Base-by-base conservation (phyloP, 495 filamentous ascomycete species). In the Patellaria atrata region DNA sequence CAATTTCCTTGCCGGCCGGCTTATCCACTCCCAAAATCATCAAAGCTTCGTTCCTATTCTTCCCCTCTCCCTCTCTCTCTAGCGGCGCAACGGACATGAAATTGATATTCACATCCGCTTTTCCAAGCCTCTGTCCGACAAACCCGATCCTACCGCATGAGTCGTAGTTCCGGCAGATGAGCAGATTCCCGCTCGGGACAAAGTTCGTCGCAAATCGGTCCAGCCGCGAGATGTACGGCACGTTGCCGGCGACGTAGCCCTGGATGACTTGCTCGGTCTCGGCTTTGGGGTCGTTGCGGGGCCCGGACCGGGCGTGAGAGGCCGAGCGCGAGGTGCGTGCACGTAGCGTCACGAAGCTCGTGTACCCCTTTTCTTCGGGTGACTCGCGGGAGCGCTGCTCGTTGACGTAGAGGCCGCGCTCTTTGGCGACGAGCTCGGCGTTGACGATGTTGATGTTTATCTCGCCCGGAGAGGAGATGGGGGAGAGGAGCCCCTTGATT, bases 371-470 rank as follows among this genome's bases (percentile, higher is more conserved):
- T 24, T 55, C 45, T 52, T 63, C 24, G 40, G 50, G 8, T 57
- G 58, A 43, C 22, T 72, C 65, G 14, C 72, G 59, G 4, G 61
- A 61, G 30, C 70, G 66, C 17, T 63, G 67, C 56, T 82, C 77
- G 45, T 72, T 75, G 32, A 82, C 67, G 20, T 70, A 60, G 38
- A 82, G 72, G 7, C 77, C 77, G 33, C 75, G 71, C 42, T 80
- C 73, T 35, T 67, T 65, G 21, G 76, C 73, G 12, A 82, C 62
- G 34, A 79, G 58, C 14, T 70, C 67, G 0, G 77, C 77, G 45
- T 82, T 81, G 40, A 82, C 76, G 25, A 82, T 77, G 57, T 79
- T 82, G 43, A 82, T 70, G 40, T 78, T 73, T 20, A 72, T 45
- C 2, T 67, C 71, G 30, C 67, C 70, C 0, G 59, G 50, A 37